These are phyloP conservation scores for Candida glucosophila DNA, from an alignment of 1,139 yeast species.

Conservation along the genomic window DNA sequence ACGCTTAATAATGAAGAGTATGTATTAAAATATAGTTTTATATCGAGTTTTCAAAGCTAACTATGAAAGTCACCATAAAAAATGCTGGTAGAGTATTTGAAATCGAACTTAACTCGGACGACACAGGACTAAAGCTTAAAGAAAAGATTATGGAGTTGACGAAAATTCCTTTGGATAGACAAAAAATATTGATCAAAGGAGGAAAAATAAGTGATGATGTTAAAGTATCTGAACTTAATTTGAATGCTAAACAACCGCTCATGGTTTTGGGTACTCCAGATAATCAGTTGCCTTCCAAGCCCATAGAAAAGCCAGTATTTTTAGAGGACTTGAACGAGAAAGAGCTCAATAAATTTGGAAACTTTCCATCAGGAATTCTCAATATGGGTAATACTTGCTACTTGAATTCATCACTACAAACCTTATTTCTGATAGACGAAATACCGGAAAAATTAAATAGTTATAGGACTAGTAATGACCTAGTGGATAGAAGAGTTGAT, in stretches of 20 bases:
- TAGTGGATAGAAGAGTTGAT: slow-evolving; percentile 7
- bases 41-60: slow-evolving; percentile 7
- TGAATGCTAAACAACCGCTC: slow-evolving; percentile 60
- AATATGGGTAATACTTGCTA: slow-evolving; percentile 95
- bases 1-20: slow-evolving; percentile 1
- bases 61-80: slow-evolving; percentile 47
- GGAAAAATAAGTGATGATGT: slow-evolving; percentile 76
- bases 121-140: slow-evolving; percentile 65
- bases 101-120: slow-evolving; percentile 46
- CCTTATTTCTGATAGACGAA: slow-evolving; percentile 62
- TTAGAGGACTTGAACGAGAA: slow-evolving; percentile 59
- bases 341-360: slow-evolving; percentile 28
- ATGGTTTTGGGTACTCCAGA: slow-evolving; percentile 95
- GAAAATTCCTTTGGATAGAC: slow-evolving; percentile 78
- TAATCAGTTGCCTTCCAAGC: slow-evolving; percentile 51
- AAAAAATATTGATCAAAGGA: slow-evolving; percentile 81
- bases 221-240: slow-evolving; percentile 29
- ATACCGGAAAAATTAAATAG: slow-evolving; percentile 26
- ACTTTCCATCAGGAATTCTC: slow-evolving; percentile 72
- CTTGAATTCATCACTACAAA: slow-evolving; percentile 82
- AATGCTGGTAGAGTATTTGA: slow-evolving; percentile 82
- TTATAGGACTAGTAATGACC: slow-evolving; percentile 5
- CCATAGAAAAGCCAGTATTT: slow-evolving; percentile 48
- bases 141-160: slow-evolving; percentile 64
- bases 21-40: slow-evolving; percentile 3